Conservation (phyloP, 306 rosid genomes). For the Cucumis sativus region DNA sequence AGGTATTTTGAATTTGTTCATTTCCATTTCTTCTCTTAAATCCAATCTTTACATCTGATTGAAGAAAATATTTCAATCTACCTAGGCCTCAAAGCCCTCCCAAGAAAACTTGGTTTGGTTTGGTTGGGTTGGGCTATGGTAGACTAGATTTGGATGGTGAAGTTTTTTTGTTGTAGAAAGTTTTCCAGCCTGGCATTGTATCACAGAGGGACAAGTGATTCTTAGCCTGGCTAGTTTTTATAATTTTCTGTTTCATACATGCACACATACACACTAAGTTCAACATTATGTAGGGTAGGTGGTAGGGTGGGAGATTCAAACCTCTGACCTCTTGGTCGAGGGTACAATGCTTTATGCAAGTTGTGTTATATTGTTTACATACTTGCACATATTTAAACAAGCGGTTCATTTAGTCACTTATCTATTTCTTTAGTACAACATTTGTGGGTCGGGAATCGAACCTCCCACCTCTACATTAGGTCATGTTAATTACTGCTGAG, state of each 20-base stretch:
- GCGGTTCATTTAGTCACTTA: neutral
- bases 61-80: neutral
- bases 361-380: too few relatives aligned
- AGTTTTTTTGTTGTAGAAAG: neutral
- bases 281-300: too few relatives aligned
- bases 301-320: too few relatives aligned
- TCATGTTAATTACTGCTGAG: too few relatives aligned
- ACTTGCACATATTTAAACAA: neutral
- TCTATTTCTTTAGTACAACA: too few relatives aligned
- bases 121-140: neutral
- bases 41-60: neutral
- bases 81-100: neutral
- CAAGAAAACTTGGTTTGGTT: neutral
- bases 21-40: neutral
- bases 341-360: too few relatives aligned
- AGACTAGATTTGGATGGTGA: neutral
- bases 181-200: neutral
- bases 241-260: neutral
- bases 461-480: too few relatives aligned
- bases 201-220: neutral
- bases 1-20: constrained; percentile 31
- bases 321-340: too few relatives aligned
- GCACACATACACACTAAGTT: too few relatives aligned
- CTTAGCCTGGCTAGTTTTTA: neutral
- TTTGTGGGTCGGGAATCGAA: too few relatives aligned